A percentile compares a stretch with the other conserved stretches of the same genome.
Conservation (phyloP, 2,329 filamentous ascomycete species). For the Aureobasidium musti region DNA sequence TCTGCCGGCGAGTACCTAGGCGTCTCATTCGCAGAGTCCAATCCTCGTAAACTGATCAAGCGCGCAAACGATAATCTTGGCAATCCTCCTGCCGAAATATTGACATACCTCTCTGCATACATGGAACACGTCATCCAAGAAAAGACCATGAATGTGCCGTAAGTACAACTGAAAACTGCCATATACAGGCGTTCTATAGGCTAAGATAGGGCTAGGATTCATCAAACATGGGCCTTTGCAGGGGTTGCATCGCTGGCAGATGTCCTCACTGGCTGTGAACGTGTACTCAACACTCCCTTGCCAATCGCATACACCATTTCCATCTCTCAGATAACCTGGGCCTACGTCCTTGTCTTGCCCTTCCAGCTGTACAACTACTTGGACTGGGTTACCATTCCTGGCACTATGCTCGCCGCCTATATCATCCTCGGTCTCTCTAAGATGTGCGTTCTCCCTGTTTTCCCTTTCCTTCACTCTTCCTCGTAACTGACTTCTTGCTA, state of each 20-base stretch:
- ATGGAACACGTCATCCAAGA: slow-evolving; percentile 62
- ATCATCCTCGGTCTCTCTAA: slow-evolving; percentile 74
- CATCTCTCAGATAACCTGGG: slow-evolving; percentile 83
- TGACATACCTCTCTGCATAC: slow-evolving; percentile 69
- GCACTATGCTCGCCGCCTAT: slow-evolving; percentile 67
- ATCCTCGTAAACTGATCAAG: slow-evolving; percentile 77
- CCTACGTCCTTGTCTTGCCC: slow-evolving; percentile 77
- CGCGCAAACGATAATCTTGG: slow-evolving; percentile 70
- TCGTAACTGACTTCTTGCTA: slow-evolving; percentile 46
- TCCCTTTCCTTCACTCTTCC: background rate
- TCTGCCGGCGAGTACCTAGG: slow-evolving; percentile 68
- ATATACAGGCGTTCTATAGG: too few species aligned
- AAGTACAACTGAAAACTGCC: too few species aligned
- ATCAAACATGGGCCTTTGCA: background rate
- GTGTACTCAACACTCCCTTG: slow-evolving; percentile 78
- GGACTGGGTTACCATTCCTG: slow-evolving; percentile 75
- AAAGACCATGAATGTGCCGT: slow-evolving; percentile 56
- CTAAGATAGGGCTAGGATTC: background rate
- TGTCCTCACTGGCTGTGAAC: slow-evolving; percentile 69
- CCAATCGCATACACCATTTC: slow-evolving; percentile 82
- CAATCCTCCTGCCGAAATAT: slow-evolving; percentile 80
- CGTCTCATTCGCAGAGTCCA: slow-evolving; percentile 72
- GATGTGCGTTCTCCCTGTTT: background rate
- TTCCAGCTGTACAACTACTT: slow-evolving; percentile 72
- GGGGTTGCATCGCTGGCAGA: slow-evolving; percentile 66